Evolutionary conservation across 805 yeast species (phyloP).

Genomic region (Isabelozyma pseudorhagii): DNA sequence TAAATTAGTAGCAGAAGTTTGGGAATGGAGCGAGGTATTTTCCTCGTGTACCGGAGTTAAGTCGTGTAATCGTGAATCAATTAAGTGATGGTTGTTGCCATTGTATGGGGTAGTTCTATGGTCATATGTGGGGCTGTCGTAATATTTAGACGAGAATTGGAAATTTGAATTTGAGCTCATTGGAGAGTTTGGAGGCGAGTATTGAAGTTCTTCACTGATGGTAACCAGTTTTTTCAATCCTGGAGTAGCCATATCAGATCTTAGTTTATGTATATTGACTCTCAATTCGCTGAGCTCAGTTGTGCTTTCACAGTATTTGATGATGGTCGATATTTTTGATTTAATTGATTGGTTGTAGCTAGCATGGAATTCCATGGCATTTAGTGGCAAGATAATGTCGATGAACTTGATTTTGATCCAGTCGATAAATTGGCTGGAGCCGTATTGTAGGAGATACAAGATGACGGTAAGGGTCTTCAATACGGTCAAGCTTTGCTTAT

Average conservation of each 20-base stretch:
- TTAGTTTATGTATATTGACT: constrained; percentile 34
- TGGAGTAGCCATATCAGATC: constrained; percentile 42
- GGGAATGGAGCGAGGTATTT: neutral
- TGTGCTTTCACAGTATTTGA: constrained; percentile 27
- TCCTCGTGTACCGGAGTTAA: neutral
- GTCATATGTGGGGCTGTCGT: neutral
- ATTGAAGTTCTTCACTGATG: neutral
- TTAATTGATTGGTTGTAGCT: constrained; percentile 30
- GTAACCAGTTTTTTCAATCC: constrained; percentile 18
- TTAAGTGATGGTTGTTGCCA: neutral
- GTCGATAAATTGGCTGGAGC: constrained; percentile 46
- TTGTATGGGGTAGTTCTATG: neutral
- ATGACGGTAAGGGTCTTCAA: constrained; percentile 53
- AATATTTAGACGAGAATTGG: neutral
- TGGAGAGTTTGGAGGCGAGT: neutral
- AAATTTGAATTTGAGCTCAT: neutral
- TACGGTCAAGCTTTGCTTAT: constrained; percentile 31
- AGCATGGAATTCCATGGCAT: constrained; percentile 6
- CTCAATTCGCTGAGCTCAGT: constrained; percentile 37
- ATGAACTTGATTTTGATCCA: constrained; percentile 33
- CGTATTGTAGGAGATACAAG: constrained; percentile 50
- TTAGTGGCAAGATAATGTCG: constrained; percentile 14
- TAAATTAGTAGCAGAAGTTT: neutral
- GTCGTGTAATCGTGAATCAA: neutral
- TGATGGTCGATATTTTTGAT: constrained; percentile 31